Base-by-base conservation (phyloP, 2,329 filamentous ascomycete species). In the Truncatella angustata region DNA sequence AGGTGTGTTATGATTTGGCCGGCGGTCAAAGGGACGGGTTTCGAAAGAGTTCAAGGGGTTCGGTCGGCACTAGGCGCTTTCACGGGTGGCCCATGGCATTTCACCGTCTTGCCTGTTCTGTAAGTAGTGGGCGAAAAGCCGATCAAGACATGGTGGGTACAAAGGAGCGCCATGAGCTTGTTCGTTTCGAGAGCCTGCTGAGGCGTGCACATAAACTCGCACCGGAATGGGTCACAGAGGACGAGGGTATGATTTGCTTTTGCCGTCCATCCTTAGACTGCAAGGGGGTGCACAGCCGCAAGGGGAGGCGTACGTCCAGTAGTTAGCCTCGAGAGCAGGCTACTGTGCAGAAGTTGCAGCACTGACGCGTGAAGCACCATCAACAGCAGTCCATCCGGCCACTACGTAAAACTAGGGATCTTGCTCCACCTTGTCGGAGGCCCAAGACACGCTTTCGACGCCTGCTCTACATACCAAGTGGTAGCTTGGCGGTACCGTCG, bases 11-110 rank as follows among this genome's bases (percentile, higher is more conserved):
- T 55, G 59, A 57, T 56, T 58, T 54, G 49, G 58, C 56, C 59
- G 63, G 61, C 60, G 56, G 62, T 62, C 58, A 66, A 65, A 63
- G 65, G 58, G 61, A 62, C 58, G 60, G 58, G 61, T 65, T 65
- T 63, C 57, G 60, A 63, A 63, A 60, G 57, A 61, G 54, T 58
- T 62, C 58, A 49, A 60, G 58, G 63, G 60, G 58, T 59, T 58
- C 64, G 63, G 47, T 50, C 63, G 63, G 53, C 54, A 59, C 60
- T 59, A 59, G 52, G 55, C 58, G 59, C 60, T 55, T 60, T 59
- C 55, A 54, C 55, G 56, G 56, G 56, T n/a, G 58, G 62, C 60
- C 59, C 63, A 63, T 63, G 59, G 61, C 54, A 32, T 16, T 59
- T 60, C 59, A 60, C 60, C 54, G 57, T 60, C 58, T 61, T 63